Evolutionary conservation across 331 rosid genomes (phyloP), one percentile per base, ranked within the genome.

Genomic region (Acacia concinna): DNA sequence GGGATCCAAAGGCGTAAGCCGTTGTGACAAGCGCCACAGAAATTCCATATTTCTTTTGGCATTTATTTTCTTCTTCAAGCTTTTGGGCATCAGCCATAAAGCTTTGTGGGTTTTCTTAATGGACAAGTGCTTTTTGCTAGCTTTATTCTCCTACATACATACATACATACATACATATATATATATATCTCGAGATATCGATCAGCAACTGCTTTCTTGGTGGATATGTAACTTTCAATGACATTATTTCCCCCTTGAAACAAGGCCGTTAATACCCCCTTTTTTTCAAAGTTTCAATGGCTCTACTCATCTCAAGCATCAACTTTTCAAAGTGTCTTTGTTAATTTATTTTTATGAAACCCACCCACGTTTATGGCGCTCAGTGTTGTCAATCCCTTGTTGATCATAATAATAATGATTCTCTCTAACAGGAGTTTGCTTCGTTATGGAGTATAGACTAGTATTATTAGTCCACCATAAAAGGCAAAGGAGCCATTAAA

Each of bases 261-360:
- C 81, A 86, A 86, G 87, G 90, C 87, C 78, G 84, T 84, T 84
- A 84, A 75, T 62, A 84, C 84, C 78, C 6, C 3, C 77, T 77
- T 84, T 84, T 85, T 84, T 52, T n/a, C n/a, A 3, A 72, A 82
- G 76, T 82, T 87, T 87, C 91, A 78, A 82, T 84, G 92, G 86
- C 87, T 84, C 78, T 85, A 73, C 86, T 85, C 84, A 69, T 90
- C 87, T 84, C 88, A 84, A 62, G 68, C 85, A 75, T 84, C 90
- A 82, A 79, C 93, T 86, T 89, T 87, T 88, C 23, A 28, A 25
- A 57, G 78, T 43, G 68, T 78, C 81, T 84, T 77, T 80, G 87
- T 88, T 78, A 60, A 75, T 86, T 75, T 83, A 6, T 62, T 30
- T 30, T 30, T 6, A 84, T 88, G 82, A 85, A 90, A 83, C 87